Evolutionary conservation across 306 rosid species (phyloP).

Genomic region (Gillenia trifoliata): DNA sequence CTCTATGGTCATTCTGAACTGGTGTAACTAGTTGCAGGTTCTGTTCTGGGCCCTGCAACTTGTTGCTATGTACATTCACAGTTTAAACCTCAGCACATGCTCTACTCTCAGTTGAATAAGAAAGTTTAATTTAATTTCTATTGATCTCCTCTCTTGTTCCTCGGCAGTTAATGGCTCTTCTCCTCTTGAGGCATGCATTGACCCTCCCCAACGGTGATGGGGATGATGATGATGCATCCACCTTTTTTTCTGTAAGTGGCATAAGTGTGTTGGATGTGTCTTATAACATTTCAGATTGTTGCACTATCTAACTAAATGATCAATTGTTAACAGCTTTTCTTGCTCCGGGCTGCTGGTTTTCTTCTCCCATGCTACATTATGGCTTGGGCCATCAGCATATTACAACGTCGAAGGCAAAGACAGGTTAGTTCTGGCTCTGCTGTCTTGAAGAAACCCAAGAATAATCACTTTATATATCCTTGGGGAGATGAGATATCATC

Average conservation of each 20-base stretch:
- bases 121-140: not conserved
- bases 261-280: not conserved
- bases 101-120: not conserved
- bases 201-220: slow-evolving; percentile 41
- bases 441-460: slow-evolving; percentile 2
- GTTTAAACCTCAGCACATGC: not conserved
- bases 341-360: slow-evolving; percentile 61
- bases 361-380: slow-evolving; percentile 52
- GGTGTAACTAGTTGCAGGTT: not conserved
- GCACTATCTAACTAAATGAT: slow-evolving; percentile 12
- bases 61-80: slow-evolving; percentile 1
- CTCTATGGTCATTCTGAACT: not conserved
- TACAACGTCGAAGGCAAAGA: slow-evolving; percentile 57
- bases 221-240: slow-evolving; percentile 44
- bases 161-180: slow-evolving; percentile 56
- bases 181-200: slow-evolving; percentile 49
- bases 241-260: slow-evolving; percentile 51
- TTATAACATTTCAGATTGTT: not conserved
- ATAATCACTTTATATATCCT: not conserved
- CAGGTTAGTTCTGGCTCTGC: slow-evolving; percentile 39
- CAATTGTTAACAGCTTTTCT: slow-evolving; percentile 40
- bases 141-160: not conserved
- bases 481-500: not conserved
- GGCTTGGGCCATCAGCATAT: slow-evolving; percentile 56
- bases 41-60: slow-evolving; percentile 1